Percentiles rank a stretch among this genome's conserved stretches.
These are phyloP conservation scores for Scheffersomyces parashehatae DNA, from an alignment of 1,139 yeast species.

Conservation along the genomic window DNA sequence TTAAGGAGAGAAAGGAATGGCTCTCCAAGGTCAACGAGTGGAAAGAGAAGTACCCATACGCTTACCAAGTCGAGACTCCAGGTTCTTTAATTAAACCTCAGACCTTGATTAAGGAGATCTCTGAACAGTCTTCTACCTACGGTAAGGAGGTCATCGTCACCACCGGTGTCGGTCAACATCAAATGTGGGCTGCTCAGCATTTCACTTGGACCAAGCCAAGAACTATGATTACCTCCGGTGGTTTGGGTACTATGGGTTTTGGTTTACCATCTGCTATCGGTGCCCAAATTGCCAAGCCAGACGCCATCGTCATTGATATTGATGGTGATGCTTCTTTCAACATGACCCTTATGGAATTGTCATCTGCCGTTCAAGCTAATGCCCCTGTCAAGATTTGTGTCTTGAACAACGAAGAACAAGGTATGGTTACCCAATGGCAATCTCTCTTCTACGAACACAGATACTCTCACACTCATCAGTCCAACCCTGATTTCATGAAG, in stretches of 20 bases:
- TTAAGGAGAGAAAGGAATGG: constrained; percentile 75
- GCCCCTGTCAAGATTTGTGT: constrained; percentile 89
- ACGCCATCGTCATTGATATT: constrained; percentile 90
- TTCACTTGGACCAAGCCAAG: constrained; percentile 92
- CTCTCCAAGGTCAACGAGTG: constrained; percentile 68
- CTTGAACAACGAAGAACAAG: constrained; percentile 96
- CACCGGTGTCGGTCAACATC: constrained; percentile 99
- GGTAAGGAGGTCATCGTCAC: constrained; percentile 83
- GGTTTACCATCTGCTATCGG: constrained; percentile 98
- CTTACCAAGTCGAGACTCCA: constrained; percentile 73
- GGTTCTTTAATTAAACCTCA: constrained; percentile 90
- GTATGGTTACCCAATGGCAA: constrained; percentile 99
- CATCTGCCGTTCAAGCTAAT: constrained; percentile 90
- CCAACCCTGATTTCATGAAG: constrained; percentile 89
- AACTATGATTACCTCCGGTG: constrained; percentile 95
- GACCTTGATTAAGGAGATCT: constrained; percentile 78
- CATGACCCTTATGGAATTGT: constrained; percentile 92
- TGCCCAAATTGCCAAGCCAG: constrained; percentile 95
- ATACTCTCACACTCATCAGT: constrained; percentile 94
- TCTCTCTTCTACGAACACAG: constrained; percentile 94
- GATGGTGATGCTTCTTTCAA: constrained; percentile 98
- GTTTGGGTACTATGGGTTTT: constrained; percentile 98
- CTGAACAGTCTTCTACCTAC: constrained; percentile 66
- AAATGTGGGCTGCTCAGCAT: constrained; percentile 99
- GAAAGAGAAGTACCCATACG: constrained; percentile 86